Evolutionary conservation across 148 eudicot species (phyloP), one percentile per base, ranked within the genome.

Genomic region (Fagopyrum tataricum): DNA sequence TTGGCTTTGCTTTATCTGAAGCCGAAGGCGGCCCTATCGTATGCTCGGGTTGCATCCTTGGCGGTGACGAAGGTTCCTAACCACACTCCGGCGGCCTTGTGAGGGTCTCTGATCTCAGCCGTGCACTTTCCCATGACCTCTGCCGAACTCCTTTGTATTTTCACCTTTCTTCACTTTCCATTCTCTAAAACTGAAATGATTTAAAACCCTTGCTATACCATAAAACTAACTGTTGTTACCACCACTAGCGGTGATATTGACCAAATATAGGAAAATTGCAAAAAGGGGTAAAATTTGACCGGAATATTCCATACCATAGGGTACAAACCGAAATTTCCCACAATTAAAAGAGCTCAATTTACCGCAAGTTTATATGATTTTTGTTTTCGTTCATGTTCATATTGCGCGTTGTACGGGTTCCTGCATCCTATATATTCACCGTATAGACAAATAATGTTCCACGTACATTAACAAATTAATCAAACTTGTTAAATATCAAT

Each of bases 51-150:
- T 46, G 96, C 96, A 4, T 77, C 86, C 76, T 90, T 90, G 0
- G 96, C 92, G 4, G 92, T 85, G 80, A 87, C 87, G 39, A 87
- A 91, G 0, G 96, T 91, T 48, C 96, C 96, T 6, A 91, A 76
- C 96, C 96, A 91, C 21, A 91, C 96, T 6, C 96, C 78, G 17
- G 93, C 81, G 17, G 96, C 96, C 64, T 91, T 91, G 77, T 61
- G 49, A 0, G 96, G 96, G 75, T 91, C 93, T 39, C 96, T 58
- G 2, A 91, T 91, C 70, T 91, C 96, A 13, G 96, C 96, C 26
- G 96, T 93, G 93, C 93, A 90, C 73, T 90, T 91, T n/a, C n/a
- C n/a, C 96, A 91, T 20, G 96, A 93, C 77, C 96, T 78, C 74
- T 80, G 90, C 61, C 96, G 78, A 20, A 91, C 96, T 67, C 96